Conservation (phyloP, 106 monocot species). For the Allium sativum region DNA sequence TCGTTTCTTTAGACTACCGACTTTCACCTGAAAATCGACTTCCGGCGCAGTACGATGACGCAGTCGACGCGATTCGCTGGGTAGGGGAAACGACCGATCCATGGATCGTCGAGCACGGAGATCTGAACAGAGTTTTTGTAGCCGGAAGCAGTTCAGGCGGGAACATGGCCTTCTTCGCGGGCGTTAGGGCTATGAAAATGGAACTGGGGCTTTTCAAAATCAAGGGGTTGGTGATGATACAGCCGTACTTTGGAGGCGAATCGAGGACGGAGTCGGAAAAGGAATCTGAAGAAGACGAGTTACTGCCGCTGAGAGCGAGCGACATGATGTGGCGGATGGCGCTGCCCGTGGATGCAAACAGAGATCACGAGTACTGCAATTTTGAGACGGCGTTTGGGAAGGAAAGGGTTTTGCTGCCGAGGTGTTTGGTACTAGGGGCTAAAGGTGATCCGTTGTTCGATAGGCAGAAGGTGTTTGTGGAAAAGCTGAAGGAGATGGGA, state of each 20-base stretch:
- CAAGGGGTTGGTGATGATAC: slow-evolving; percentile 15
- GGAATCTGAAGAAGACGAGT: slow-evolving; percentile 15
- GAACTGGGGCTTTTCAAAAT: slow-evolving; percentile 6
- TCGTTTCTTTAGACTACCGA: slow-evolving; percentile 24
- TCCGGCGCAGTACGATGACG: slow-evolving; percentile 25
- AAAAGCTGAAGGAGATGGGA: slow-evolving; percentile 18
- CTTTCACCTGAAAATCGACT: slow-evolving; percentile 20
- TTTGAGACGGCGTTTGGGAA: neutral
- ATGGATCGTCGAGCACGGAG: slow-evolving; percentile 15
- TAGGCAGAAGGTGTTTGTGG: slow-evolving; percentile 27
- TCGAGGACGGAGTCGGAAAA: slow-evolving; percentile 23
- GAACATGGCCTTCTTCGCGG: slow-evolving; percentile 24
- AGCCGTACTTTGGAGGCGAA: slow-evolving; percentile 25
- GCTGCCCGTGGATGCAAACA: slow-evolving; percentile 15
- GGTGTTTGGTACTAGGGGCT: slow-evolving; percentile 20
- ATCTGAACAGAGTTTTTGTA: slow-evolving; percentile 18
- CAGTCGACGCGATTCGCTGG: slow-evolving; percentile 11
- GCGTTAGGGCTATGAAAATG: neutral
- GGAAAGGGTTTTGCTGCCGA: slow-evolving; percentile 5
- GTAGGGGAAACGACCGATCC: slow-evolving; percentile 7
- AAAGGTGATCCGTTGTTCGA: slow-evolving; percentile 41
- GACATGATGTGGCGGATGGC: slow-evolving; percentile 37
- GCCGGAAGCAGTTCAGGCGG: slow-evolving; percentile 31
- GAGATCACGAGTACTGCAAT: slow-evolving; percentile 38
- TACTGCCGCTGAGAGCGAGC: slow-evolving; percentile 21